Evolutionary conservation across 176 grass and related monocot genomes (phyloP), one percentile per base, ranked within the genome.

Genomic region (Musa itinerans): DNA sequence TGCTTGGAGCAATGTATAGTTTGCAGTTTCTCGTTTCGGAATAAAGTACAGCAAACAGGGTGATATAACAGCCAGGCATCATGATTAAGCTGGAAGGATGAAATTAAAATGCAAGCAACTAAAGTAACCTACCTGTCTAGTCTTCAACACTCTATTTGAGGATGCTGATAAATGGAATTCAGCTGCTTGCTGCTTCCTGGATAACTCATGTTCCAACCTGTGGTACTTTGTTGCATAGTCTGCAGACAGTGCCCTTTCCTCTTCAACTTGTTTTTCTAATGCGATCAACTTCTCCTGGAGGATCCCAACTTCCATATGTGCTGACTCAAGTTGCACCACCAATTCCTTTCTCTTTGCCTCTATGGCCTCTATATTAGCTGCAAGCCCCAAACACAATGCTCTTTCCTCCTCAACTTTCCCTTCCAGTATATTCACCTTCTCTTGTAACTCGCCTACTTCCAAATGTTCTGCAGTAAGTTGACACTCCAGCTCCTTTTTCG

Each of bases 261-360:
- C 73, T 8, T 54, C n/a, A 13, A 79, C 77, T 80, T 92, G 75
- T 53, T 99, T 83, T 74, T 92, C 84, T 13, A 88, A 83, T 14
- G 69, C 62, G 63, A 52, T 16, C 58, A 85, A 66, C 72, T 78
- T 88, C 43, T 34, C 23, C 20, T 54, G 80, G 54, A 86, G 56
- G 58, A 87, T 89, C 50, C 83, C 71, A 0, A 57, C 75, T 81
- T 95, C 86, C 34, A 29, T 80, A 72, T 77, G 83, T 67, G 75
- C 86, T 50, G 83, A 76, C 29, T 89, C 83, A 24, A 94, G 80
- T 68, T 69, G 78, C 19, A 21, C 27, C 2, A 50, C 26, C 70
- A 88, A 61, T 72, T 94, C 85, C 27, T 87, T 83, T 77, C 83
- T 85, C 67, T 94, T 86, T 13, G 69, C 80, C 85, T 99, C 83